Evolutionary conservation across 371 early-diverging fungal genomes (phyloP), one percentile per base, ranked within the genome.

Genomic region (Mortierella sp.): DNA sequence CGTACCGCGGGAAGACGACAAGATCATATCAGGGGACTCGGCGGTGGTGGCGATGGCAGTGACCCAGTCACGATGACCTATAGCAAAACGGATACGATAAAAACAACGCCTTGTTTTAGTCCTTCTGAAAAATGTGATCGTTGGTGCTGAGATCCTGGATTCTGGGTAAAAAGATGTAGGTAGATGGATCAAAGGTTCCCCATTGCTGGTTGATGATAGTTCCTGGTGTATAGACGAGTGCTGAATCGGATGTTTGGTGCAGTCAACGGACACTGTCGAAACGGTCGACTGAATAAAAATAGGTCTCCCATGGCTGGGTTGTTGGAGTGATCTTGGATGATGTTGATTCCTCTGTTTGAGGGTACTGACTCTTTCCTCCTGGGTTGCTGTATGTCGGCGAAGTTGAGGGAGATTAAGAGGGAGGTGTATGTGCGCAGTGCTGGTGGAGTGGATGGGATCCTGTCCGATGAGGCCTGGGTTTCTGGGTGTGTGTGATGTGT

Each of bases 1-100:
- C 94, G 71, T 93, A 95, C 95, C 97, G 89, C 98, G 96, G 78
- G 98, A 98, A 70, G 96, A 93, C 74, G 97, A 96, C 90, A 98
- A 91, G 78, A 98, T 91, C 91, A 95, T 95, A 91, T 98, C 96
- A 76, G 97, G 97, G 88, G 94, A 90, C 93, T 98, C 97, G 78
- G 95, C 91, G 80, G 97, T 93, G 89, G 98, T 98, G 89, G 97
- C 97, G 82, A 98, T 94, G 89, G 97, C 94, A 79, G 98, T 98
- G 89, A 98, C 97, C 93, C 96, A 96, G 82, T 91, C 92, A 80
- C 86, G 83, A 92, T 97, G 97, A 88, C 96, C 97, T 92, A 82
- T 51, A 10, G 24, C 29, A 14, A 14, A n/a, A 38, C 5, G 16
- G 10, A 72, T 24, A 32, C 29, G 60, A 60, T 24, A 73, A 43